Evolutionary conservation across 163 green algal species (phyloP), one percentile per base, ranked within the genome.

Genomic region (Chlamydomonas reinhardtii): DNA sequence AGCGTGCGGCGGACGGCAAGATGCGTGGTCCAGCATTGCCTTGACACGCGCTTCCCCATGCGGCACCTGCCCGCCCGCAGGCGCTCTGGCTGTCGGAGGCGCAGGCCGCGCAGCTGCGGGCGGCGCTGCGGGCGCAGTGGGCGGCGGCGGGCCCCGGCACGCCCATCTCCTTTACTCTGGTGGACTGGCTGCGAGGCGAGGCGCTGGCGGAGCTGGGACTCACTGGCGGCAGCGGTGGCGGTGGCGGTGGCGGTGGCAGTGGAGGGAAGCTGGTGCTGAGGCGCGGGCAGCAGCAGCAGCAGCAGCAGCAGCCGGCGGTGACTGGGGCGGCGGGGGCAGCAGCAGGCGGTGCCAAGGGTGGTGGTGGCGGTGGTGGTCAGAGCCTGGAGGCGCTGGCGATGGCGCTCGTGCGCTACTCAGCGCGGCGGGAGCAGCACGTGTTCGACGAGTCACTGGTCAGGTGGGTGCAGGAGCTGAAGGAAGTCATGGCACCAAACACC

Each of bases 131-230:
- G n/a, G 5, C 52, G 56, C 43, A 90, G 72, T 95, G 89, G 89
- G 34, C 62, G 5, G 83, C 89, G 31, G 27, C 61, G 35, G 89
- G 84, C 9, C 75, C 83, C 6, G 91, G 91, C 22, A 24, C 61
- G 20, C 92, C 92, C 17, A 73, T 92, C 12, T 72, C 86, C 59
- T 94, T 91, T 43, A 71, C 69, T 3, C 95, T 89, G 92, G 76
- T 93, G 8, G 94, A 95, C 65, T 95, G 93, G 91, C 85, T 96
- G 62, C 73, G 90, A 54, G 72, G 35, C 61, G 76, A 74, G 62
- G 76, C 89, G 17, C 85, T 95, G 72, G 29, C 80, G 56, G 48
- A 85, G 52, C 62, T 94, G 22, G 86, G 84, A 0, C 62, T 85
- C 24, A 66, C 29, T n/a, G 14, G 31, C 31, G 17, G 59, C 24